Evolutionary conservation across 768 basidiomycete genomes (phyloP), one percentile per base, ranked within the genome.

Genomic region (Chalciporus chontae): DNA sequence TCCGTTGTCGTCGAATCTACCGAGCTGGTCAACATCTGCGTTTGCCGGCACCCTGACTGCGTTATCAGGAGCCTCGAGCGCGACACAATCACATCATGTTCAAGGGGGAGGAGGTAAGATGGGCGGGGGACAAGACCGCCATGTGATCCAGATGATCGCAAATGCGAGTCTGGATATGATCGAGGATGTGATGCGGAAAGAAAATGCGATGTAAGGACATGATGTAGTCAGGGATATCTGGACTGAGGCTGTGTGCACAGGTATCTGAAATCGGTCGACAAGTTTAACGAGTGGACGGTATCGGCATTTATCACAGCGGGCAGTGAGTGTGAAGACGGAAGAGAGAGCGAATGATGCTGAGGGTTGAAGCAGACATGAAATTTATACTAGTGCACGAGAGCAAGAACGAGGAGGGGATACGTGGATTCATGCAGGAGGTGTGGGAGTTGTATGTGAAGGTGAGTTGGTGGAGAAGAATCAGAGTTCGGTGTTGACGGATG

Each of bases 371-470:
- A 98, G 96, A 94, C 67, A 90, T 91, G 73, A 98, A 97, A 70
- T 90, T 99, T 67, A 75, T 99, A 45, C 73, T 99, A 49, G 73
- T 99, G 50, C 96, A 98, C 69, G 96, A 98, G 69, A 78, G 78
- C 8, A 95, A 92, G 77, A 97, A 96, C 71, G 95, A 99, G 70
- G 96, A 98, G 43, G 94, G 95, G 5, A 97, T 98, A 67, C 81
- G 86, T 45, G 69, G 78, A 47, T 99, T 99, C 76, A 89, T 99
- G 62, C 82, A 81, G 61, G 96, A 98, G 8, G 85, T 95, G 24
- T 99, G 96, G 95, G 96, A 99, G 76, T 62, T 89, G 59, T 98
- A 95, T 71, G 82, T 95, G 42, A 99, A 99, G 85, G 96, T 94
- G 56, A 56, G 77, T n/a, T n/a, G n/a, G n/a, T n/a, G n/a, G n/a